Evolutionary conservation across 257 asterid genomes (phyloP), one percentile per base, ranked within the genome.

Genomic region (Eustoma russellianum): DNA sequence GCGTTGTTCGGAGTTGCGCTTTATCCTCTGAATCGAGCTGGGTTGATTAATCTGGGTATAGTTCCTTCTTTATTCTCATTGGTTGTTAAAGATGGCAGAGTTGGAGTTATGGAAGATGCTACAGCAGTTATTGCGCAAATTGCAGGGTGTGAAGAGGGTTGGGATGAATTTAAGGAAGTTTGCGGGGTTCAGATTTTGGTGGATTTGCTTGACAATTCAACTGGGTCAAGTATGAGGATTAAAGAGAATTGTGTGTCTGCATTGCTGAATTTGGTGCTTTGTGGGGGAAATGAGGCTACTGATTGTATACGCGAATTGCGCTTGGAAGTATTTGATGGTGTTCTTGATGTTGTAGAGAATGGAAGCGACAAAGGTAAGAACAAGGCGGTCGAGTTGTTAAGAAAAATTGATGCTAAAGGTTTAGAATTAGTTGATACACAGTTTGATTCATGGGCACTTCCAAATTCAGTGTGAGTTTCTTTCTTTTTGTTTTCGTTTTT

Each of bases 91-190:
- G 93, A 91, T 24, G 86, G 84, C 10, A 68, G 95, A 15, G 76
- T 75, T 0, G 98, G 94, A 44, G 70, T 91, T 1, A 69, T 83
- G 10, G 98, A 91, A 67, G 98, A 91, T 52, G 90, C 93, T 6
- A 91, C 98, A 0, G 98, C 98, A 0, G 98, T 91, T 66, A 80
- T 91, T 33, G 96, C 98, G 1, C 98, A 91, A 64, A 70, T 91
- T 5, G 95, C 96, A 0, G 98, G 95, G 5, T 86, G 95, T 50
- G 92, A 77, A 71, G 96, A 91, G 75, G 77, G 94, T 67, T 82
- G 85, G 85, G 95, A 80, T 48, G 87, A 78, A 17, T 78, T 86
- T 49, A 77, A 75, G 59, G 80, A 69, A 76, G 83, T 77, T 4
- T 66, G 82, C 45, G 96, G 96, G 33, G 51, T 80, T 4, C 83